Conservation (phyloP, 176 grass and related monocot genomes). For the Poa annua region DNA sequence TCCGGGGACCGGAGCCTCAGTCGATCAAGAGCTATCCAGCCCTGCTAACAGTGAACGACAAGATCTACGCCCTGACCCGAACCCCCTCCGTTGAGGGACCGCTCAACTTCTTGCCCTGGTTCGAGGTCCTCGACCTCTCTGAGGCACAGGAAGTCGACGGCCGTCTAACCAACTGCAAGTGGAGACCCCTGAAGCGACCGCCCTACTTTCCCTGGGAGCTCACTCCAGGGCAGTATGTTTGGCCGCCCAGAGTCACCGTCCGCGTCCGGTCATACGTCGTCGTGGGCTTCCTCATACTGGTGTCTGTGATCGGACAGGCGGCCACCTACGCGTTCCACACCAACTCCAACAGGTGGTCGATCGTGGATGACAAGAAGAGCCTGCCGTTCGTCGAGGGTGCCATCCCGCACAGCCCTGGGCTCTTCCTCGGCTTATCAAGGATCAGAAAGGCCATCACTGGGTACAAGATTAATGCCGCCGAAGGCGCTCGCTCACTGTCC, state of each 20-base stretch:
- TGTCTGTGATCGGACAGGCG: background rate
- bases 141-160: background rate
- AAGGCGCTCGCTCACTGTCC: background rate
- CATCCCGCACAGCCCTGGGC: background rate
- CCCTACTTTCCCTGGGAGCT: background rate
- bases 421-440: slow-evolving; percentile 5
- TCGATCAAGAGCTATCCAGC: background rate
- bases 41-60: background rate
- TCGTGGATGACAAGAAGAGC: background rate
- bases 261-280: background rate
- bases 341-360: background rate
- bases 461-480: background rate
- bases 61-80: background rate
- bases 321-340: background rate
- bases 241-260: background rate
- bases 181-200: background rate
- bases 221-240: background rate
- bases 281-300: background rate
- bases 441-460: background rate
- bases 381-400: background rate
- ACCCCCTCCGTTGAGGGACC: background rate
- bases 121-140: slow-evolving; percentile 2
- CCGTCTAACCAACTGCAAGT: background rate
- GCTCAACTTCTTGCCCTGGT: background rate
- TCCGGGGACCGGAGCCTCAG: background rate